phyloP scores from a whole-genome alignment of 108 stramenopile species.

The Nitzschia sp. region DNA sequence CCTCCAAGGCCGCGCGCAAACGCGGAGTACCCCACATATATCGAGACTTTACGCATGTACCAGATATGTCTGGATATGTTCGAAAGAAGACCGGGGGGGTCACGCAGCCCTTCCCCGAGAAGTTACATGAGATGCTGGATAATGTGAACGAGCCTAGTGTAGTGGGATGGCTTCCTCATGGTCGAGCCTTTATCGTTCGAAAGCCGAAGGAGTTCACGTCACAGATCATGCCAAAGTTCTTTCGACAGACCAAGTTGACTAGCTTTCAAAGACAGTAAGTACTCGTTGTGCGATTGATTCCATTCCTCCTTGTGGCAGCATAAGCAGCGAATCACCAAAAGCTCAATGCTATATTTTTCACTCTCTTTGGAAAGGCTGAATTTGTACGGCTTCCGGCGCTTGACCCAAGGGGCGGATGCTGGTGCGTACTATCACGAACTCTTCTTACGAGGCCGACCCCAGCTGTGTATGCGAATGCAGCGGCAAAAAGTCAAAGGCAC shows the following conservation, averaged over 20 bases:
- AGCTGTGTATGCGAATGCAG: conserved; percentile 74
- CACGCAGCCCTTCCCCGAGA: conserved; percentile 81
- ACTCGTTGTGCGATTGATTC: too few relatives aligned
- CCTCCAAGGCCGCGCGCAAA: not conserved
- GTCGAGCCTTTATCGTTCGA: conserved; percentile 82
- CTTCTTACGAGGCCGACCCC: conserved; percentile 79
- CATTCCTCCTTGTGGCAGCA: too few relatives aligned
- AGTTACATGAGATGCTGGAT: conserved; percentile 76
- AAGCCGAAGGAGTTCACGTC: conserved; percentile 83
- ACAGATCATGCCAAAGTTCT: conserved; percentile 88
- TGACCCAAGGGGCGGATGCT: conserved; percentile 85
- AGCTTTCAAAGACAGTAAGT: conserved; percentile 72
- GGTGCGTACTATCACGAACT: conserved; percentile 85
- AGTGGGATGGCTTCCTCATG: conserved; percentile 80
- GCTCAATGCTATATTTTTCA: too few relatives aligned
- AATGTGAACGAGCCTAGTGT: conserved; percentile 41
- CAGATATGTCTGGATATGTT: conserved; percentile 51
- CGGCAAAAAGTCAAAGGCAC: conserved; percentile 90
- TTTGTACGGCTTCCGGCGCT: conserved; percentile 91
- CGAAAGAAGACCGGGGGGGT: conserved; percentile 90
- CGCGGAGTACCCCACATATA: conserved; percentile 72
- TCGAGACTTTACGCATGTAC: conserved; percentile 69
- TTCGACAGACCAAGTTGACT: conserved; percentile 85
- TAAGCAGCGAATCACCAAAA: too few relatives aligned
- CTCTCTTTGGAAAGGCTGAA: conserved; percentile 53